phyloP scores from a whole-genome alignment of 2,329 filamentous ascomycete species.

The Ophiostoma sp. region DNA sequence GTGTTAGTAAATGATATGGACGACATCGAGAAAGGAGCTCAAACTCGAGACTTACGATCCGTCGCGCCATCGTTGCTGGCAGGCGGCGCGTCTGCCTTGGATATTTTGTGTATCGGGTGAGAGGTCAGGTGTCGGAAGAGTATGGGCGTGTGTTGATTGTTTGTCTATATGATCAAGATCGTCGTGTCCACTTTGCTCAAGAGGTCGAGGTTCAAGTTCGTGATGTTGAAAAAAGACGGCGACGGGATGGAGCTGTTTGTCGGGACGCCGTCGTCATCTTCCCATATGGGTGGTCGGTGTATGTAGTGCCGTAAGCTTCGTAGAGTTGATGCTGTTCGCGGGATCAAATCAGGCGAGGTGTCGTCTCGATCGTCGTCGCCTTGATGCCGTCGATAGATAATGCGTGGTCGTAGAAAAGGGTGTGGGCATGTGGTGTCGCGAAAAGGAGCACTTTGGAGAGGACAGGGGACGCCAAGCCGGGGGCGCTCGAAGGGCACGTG shows the following conservation, averaged over 20 bases:
- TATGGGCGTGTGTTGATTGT: background rate
- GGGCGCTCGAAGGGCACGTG: background rate
- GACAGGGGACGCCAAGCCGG: background rate
- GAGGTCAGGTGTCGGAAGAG: background rate
- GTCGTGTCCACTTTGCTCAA: background rate
- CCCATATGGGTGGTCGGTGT: background rate
- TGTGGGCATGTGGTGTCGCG: background rate
- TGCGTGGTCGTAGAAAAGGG: background rate
- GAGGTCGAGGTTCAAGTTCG: background rate
- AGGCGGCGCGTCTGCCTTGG: background rate
- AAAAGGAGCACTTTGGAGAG: background rate
- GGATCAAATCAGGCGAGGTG: background rate
- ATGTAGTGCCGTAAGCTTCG: background rate
- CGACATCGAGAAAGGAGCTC: background rate
- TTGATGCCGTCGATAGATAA: background rate
- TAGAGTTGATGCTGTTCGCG: background rate
- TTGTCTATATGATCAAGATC: background rate
- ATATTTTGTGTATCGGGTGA: background rate
- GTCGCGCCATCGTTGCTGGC: conserved; percentile 34
- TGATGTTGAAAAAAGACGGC: too few relatives aligned
- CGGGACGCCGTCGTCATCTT: conserved; percentile 25
- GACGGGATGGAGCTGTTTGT: background rate
- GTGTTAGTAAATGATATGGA: background rate
- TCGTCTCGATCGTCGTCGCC: background rate
- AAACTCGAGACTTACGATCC: conserved; percentile 33